Evolutionary conservation across 805 yeast species (phyloP), one percentile per base, ranked within the genome.

Genomic region (Suhomyces sp.): DNA sequence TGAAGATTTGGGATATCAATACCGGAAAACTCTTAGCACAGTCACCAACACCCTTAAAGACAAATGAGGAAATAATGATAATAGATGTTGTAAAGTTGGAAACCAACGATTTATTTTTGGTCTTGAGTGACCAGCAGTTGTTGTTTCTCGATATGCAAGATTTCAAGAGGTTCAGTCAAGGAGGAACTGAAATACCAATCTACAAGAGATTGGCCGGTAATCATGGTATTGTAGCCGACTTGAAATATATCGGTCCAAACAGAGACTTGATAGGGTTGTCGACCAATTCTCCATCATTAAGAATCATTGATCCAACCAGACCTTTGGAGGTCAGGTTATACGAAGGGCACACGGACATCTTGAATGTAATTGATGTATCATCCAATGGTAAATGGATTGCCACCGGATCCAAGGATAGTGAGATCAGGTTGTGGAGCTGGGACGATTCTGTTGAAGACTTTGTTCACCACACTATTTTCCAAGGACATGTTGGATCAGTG

Each of bases 201-300:
- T 61, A 68, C 6, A 75, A 84, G 51, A 78, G 83, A 42, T 77
- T 91, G 60, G 94, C 97, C 0, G 97, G 97, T 60, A 91, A 91
- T 68, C 97, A 93, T 70, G 98, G 97, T 53, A 93, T 94, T 24
- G 85, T 94, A 61, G 96, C 97, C 2, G 98, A 93, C 66, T 79
- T 91, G 73, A 82, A 84, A 59, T 87, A 84, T 63, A 86, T 85
- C 31, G 94, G 94, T 0, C 89, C 90, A 6, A 64, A 75, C 23
- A 65, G 73, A 29, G 66, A 77, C 46, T 71, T 77, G 36, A 67
- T 93, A 45, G 98, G 96, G 4, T 68, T 94, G 58, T 97, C 98
- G 1, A 93, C 98, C 3, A 94, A 94, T 69, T 89, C 98, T 0
- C 96, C 97, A 10, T 85, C 93, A 1, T 72, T 94, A 52, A 77